Evolutionary conservation across 2,329 filamentous ascomycete genomes (phyloP).

Genomic region (Gremmenia infestans): DNA sequence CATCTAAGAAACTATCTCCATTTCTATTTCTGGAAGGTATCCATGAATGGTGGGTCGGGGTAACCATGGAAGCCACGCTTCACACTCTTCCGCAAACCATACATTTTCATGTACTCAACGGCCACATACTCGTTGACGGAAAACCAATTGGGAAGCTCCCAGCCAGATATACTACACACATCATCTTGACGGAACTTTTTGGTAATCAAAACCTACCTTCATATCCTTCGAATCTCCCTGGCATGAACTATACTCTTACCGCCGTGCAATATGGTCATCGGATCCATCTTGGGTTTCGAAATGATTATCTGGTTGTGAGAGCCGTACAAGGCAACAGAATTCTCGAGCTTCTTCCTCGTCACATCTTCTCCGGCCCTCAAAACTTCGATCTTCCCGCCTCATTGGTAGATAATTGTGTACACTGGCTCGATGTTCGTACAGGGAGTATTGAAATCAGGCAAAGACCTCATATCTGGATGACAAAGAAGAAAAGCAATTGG

Average conservation of each 20-base stretch:
- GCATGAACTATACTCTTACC: conserved; percentile 47
- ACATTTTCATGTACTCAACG: conserved; percentile 42
- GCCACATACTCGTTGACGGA: conserved; percentile 45
- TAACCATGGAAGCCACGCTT: conserved; percentile 26
- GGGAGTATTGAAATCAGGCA: conserved; percentile 48
- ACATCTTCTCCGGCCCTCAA: conserved; percentile 24
- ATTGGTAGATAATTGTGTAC: conserved; percentile 46
- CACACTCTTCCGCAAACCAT: conserved; percentile 30
- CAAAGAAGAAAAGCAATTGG: conserved; percentile 35
- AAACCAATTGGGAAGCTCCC: conserved; percentile 49
- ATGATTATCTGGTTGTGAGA: conserved; percentile 38
- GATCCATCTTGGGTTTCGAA: conserved; percentile 51
- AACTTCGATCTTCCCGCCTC: conserved; percentile 45
- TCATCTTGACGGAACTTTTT: conserved; percentile 47
- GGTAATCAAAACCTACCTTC: conserved; percentile 46
- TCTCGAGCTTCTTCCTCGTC: conserved; percentile 34
- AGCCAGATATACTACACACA: conserved; percentile 40
- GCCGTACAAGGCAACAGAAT: conserved; percentile 29
- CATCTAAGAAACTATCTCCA: conserved; percentile 12
- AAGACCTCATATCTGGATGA: conserved; percentile 37
- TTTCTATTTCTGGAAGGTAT: conserved; percentile 24
- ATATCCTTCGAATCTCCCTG: conserved; percentile 45
- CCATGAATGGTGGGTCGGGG: conserved; percentile 32
- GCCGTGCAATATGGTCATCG: conserved; percentile 34
- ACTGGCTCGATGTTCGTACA: conserved; percentile 52